Conservation (phyloP, 2,329 filamentous ascomycete genomes). For the Rhytidhysteron rufulum region DNA sequence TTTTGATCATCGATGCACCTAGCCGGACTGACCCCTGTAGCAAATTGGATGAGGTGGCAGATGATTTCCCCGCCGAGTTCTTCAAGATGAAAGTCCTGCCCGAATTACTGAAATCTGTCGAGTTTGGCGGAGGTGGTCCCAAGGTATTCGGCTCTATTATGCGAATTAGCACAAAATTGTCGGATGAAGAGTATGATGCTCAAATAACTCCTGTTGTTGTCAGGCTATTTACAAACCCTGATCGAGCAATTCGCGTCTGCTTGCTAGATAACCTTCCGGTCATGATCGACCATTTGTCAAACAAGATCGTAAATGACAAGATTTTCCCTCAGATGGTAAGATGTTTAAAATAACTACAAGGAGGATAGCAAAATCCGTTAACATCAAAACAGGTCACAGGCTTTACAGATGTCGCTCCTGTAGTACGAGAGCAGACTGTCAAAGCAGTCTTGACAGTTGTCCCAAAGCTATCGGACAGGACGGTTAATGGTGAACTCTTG, state of each 20-base stretch:
- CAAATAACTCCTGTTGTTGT: constrained; percentile 83
- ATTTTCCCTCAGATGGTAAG: constrained; percentile 88
- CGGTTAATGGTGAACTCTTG: constrained; percentile 88
- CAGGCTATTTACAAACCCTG: constrained; percentile 83
- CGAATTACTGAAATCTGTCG: constrained; percentile 96
- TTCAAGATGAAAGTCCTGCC: constrained; percentile 97
- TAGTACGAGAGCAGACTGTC: constrained; percentile 92
- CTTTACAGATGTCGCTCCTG: constrained; percentile 85
- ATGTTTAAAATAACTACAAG: neutral
- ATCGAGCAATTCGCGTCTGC: constrained; percentile 87
- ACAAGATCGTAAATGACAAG: constrained; percentile 90
- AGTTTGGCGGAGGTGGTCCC: constrained; percentile 92
- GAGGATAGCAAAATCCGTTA: constrained; percentile 12
- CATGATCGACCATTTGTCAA: constrained; percentile 87
- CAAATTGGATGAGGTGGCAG: constrained; percentile 79
- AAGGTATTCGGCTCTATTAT: constrained; percentile 85
- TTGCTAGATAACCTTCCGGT: constrained; percentile 80
- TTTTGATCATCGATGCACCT: constrained; percentile 6
- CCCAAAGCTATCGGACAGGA: constrained; percentile 83
- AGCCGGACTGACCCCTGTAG: too few species aligned
- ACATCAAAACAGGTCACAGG: constrained; percentile 66
- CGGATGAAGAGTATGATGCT: constrained; percentile 82
- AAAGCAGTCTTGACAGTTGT: constrained; percentile 89
- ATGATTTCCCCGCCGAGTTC: constrained; percentile 96
- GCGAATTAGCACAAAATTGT: constrained; percentile 84